A percentile compares a stretch with the other conserved stretches of the same genome.
These are phyloP conservation scores for Mikania micrantha DNA, from an alignment of 129 eudicot genomes.

Conservation along the genomic window DNA sequence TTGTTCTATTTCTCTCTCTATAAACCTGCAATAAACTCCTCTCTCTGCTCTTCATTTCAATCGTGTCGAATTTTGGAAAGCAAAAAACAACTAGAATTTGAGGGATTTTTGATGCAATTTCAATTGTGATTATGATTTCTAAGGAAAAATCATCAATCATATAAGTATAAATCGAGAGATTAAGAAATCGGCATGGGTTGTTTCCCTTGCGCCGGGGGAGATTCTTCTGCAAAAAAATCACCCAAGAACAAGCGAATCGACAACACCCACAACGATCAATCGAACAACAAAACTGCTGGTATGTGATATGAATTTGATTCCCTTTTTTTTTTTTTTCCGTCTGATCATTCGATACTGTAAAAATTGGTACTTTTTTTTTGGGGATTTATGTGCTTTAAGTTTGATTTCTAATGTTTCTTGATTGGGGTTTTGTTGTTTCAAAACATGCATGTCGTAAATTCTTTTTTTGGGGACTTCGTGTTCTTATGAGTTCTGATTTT, in stretches of 20 bases:
- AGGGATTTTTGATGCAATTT: neutral
- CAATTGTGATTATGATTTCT: neutral
- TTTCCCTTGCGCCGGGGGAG: constrained; percentile 50
- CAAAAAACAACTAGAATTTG: constrained; percentile 5
- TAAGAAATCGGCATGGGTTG: constrained; percentile 44
- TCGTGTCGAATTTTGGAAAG: constrained; percentile 20
- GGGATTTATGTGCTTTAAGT: neutral
- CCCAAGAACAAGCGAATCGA: constrained; percentile 32
- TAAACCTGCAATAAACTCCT: constrained; percentile 31
- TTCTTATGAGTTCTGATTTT: neutral
- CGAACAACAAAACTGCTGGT: constrained; percentile 29
- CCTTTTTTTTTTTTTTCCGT: neutral
- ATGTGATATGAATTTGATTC: constrained; percentile 3
- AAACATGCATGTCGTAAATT: neutral
- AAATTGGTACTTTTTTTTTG: neutral
- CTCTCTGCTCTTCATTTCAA: constrained; percentile 22
- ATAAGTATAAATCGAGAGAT: constrained; percentile 1
- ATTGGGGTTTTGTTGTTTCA: neutral
- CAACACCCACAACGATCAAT: constrained; percentile 26
- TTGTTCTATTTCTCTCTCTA: constrained; percentile 22
- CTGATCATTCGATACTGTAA: constrained; percentile 3
- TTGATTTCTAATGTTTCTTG: neutral
- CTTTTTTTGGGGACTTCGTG: neutral
- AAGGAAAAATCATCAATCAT: constrained; percentile 1
- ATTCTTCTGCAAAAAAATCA: constrained; percentile 35